These are phyloP conservation scores for Calonectria pteridis DNA, from an alignment of 2,329 filamentous ascomycete species.

Conservation along the genomic window DNA sequence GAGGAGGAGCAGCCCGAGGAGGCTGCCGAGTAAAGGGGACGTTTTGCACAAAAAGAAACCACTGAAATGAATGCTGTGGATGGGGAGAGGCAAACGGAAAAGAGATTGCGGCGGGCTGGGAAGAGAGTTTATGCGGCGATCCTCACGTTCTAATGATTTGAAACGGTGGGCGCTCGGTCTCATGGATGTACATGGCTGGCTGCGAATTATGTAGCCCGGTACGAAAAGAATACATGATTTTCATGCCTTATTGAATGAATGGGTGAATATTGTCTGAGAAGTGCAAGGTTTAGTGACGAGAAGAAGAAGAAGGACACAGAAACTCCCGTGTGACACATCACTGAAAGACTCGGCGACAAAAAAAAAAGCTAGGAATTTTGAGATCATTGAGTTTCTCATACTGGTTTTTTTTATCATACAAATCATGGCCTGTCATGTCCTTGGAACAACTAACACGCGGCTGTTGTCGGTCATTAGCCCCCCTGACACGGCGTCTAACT, in stretches of 20 bases:
- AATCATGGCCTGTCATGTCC: background rate
- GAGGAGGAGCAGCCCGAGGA: conserved; percentile 54
- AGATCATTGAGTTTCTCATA: background rate
- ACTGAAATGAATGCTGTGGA: conserved; percentile 24
- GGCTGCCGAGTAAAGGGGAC: conserved; percentile 29
- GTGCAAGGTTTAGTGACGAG: background rate
- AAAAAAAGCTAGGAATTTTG: background rate
- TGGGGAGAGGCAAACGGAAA: conserved; percentile 32
- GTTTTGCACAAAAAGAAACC: background rate
- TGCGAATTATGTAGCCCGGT: conserved; percentile 33
- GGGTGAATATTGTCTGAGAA: background rate
- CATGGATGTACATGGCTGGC: conserved; percentile 28
- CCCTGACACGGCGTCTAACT: background rate
- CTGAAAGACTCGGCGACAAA: background rate
- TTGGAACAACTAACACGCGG: background rate
- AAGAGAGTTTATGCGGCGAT: conserved; percentile 19
- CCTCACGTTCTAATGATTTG: conserved; percentile 46
- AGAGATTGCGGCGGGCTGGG: conserved; percentile 35
- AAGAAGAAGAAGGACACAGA: background rate
- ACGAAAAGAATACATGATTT: conserved; percentile 45
- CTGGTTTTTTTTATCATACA: background rate
- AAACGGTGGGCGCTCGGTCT: conserved; percentile 41
- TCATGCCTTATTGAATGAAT: conserved; percentile 12
- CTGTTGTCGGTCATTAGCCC: background rate
- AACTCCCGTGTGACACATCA: background rate